Percentiles rank a stretch among this genome's conserved stretches.
Evolutionary conservation across 2,329 filamentous ascomycete genomes (phyloP).

Genomic region (Lachnellula subtilissima): DNA sequence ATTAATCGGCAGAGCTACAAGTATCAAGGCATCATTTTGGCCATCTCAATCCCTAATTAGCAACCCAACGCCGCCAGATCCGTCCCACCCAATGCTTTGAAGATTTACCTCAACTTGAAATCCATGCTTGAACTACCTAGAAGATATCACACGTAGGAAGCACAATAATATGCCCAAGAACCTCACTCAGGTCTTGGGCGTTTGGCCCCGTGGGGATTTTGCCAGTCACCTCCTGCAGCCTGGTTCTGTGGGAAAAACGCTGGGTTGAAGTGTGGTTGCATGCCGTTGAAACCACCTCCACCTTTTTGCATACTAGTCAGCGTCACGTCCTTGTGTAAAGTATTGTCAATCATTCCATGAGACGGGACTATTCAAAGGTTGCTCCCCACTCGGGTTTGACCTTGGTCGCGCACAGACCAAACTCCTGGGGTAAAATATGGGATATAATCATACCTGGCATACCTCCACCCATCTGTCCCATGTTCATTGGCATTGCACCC

Average conservation of each 20-base stretch:
- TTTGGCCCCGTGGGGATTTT: slow-evolving; percentile 80
- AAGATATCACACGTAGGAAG: neutral
- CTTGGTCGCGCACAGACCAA: neutral
- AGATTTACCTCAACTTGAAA: neutral
- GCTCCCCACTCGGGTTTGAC: no score
- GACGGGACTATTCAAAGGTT: no score
- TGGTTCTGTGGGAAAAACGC: slow-evolving; percentile 61
- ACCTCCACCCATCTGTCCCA: slow-evolving; percentile 45
- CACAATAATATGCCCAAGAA: neutral
- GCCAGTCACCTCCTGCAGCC: slow-evolving; percentile 51
- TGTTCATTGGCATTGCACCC: slow-evolving; percentile 34
- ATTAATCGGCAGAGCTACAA: slow-evolving; percentile 5
- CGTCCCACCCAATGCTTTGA: slow-evolving; percentile 15
- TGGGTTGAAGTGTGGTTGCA: slow-evolving; percentile 67
- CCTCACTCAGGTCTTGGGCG: slow-evolving; percentile 63
- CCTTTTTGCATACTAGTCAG: slow-evolving; percentile 24
- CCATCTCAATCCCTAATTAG: neutral
- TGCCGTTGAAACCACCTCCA: slow-evolving; percentile 61
- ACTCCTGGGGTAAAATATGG: slow-evolving; percentile 2
- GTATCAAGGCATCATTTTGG: neutral
- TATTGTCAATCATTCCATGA: no score
- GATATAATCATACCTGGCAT: slow-evolving; percentile 51
- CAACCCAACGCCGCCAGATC: slow-evolving; percentile 2
- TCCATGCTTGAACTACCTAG: neutral
- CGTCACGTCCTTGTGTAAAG: slow-evolving; percentile 1